Conservation (phyloP, 1,139 yeast genomes). For the Debaryomyces udenii region DNA sequence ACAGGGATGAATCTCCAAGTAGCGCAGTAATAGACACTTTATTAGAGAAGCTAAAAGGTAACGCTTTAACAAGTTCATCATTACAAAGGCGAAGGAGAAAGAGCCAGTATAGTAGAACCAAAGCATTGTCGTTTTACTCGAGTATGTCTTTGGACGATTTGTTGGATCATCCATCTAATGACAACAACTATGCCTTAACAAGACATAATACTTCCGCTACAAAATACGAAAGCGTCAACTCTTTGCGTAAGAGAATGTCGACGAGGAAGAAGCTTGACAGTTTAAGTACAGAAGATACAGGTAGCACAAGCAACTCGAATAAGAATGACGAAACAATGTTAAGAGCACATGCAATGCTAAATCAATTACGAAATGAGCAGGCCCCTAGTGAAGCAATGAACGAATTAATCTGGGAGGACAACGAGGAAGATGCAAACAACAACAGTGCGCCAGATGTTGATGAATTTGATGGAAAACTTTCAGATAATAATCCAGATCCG, state of each 20-base stretch:
- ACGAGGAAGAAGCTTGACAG: conserved; percentile 28
- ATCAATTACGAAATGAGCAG: conserved; percentile 30
- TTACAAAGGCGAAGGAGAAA: conserved; percentile 22
- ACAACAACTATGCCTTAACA: background rate
- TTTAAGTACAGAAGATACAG: conserved; percentile 6
- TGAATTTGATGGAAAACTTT: background rate
- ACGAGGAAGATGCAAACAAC: background rate
- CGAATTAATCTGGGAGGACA: background rate
- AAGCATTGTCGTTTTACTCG: conserved; percentile 42
- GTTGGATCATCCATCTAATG: conserved; percentile 7
- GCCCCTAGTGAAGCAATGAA: background rate
- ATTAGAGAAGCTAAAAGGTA: conserved; percentile 40
- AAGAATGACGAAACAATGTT: conserved; percentile 34
- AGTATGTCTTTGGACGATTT: conserved; percentile 31
- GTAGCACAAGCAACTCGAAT: conserved; percentile 15
- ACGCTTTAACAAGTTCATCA: conserved; percentile 26
- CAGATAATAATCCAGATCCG: background rate
- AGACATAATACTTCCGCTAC: conserved; percentile 4
- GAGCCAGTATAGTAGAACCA: conserved; percentile 31
- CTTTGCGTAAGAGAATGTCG: conserved; percentile 43
- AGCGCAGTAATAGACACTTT: conserved; percentile 43
- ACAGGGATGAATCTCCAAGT: conserved; percentile 5
- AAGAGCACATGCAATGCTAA: conserved; percentile 49
- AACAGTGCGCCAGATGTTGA: background rate
- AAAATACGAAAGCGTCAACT: conserved; percentile 46